phyloP scores from a whole-genome alignment of 106 monocot genomes.

The Amphibolis antarctica region DNA sequence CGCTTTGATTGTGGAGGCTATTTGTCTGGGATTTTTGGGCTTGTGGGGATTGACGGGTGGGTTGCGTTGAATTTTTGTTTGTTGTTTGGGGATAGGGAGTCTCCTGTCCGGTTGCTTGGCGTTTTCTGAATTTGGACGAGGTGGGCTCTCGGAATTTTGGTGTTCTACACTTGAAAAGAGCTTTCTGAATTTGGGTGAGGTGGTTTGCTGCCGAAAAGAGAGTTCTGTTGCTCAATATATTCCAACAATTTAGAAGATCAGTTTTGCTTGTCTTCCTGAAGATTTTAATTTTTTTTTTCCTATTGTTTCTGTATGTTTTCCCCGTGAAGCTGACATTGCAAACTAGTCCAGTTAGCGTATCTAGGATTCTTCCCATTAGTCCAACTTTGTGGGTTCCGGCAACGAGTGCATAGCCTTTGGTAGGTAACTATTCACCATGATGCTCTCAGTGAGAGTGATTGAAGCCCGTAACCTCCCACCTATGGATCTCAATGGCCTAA shows the following conservation, averaged over 20 bases:
- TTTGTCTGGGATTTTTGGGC: background rate
- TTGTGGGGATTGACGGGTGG: background rate
- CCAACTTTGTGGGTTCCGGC: background rate
- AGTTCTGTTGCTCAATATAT: background rate
- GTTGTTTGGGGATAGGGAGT: background rate
- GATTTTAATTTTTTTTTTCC: background rate
- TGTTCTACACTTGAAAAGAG: background rate
- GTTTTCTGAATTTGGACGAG: background rate
- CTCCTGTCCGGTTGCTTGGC: background rate
- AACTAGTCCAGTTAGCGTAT: background rate
- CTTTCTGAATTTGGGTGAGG: background rate
- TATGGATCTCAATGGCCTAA: constrained; percentile 44
- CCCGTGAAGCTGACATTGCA: background rate
- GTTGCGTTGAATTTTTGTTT: background rate
- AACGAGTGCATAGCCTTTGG: background rate
- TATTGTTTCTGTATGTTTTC: background rate
- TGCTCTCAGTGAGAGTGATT: constrained; percentile 43
- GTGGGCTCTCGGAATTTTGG: background rate
- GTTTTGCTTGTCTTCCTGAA: no score
- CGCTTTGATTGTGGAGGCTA: background rate
- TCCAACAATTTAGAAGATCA: no score
- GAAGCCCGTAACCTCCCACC: constrained; percentile 56
- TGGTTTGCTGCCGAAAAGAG: background rate
- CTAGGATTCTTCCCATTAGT: background rate
- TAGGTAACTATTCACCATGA: constrained; percentile 20